Evolutionary conservation across 768 basidiomycete species (phyloP), one percentile per base, ranked within the genome.

Genomic region (Chalciporus pseudorubinellus): DNA sequence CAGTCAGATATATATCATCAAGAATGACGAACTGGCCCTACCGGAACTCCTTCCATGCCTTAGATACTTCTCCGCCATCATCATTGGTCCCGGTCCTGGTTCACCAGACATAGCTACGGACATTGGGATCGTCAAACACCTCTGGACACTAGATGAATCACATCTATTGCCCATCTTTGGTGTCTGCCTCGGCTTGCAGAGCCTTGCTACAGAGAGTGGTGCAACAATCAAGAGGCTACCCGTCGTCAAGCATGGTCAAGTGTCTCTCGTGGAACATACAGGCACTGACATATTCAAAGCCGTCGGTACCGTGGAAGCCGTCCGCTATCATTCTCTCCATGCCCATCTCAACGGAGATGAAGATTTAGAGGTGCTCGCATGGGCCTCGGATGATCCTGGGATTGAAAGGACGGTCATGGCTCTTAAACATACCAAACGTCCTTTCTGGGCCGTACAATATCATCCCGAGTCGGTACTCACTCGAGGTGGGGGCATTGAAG

Each of bases 391-490:
- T 56, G 81, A 74, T 20, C 70, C 70, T 20, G 86, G 84, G 47
- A 83, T 88, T 53, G 86, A 85, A 6, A 74, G 59, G 39, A 83
- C 90, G 19, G 74, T 89, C 41, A 92, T 93, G 90, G 89, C 83
- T 36, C 70, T 79, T 22, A 78, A 76, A 56, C 91, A 93, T 63
- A 73, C 56, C 44, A 67, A 59, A 20, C 78, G 75, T 53, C 90
- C 91, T 4, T 89, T 90, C 61, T 92, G 87, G 85, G 89, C 87
- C 4, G 91, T 93, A 20, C 91, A 93, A 62, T 93, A 92, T 64
- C 91, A 93, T 64, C 91, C 91, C 6, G 91, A 92, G 63, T 92
- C 90, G 4, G 80, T 87, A 4, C 77, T 86, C 58, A 92, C 89
- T 2, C 71, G 74, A 39, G 80, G 77, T 3, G 87, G 85, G 6